phyloP scores from a whole-genome alignment of 108 stramenopile genomes.

The Skeletonema potamos region DNA sequence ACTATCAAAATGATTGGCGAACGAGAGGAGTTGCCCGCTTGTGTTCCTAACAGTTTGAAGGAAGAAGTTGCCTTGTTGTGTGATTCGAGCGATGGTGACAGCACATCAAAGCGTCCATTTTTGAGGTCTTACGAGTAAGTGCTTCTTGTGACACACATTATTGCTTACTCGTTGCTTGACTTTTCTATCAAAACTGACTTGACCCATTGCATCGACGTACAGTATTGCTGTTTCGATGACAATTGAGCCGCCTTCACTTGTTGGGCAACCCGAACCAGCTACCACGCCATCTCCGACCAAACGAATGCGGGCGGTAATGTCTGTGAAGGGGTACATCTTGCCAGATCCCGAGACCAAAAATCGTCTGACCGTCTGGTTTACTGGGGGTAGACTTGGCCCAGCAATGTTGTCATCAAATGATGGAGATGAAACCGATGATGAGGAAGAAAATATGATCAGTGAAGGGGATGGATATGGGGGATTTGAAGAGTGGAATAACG shows the following conservation, averaged over 20 bases:
- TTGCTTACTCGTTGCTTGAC: not conserved
- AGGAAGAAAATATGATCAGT: conserved; percentile 46
- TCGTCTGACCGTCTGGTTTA: conserved; percentile 73
- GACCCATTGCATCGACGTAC: conserved; percentile 38
- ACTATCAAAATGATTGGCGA: conserved; percentile 42
- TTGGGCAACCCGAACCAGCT: conserved; percentile 58
- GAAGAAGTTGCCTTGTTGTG: conserved; percentile 44
- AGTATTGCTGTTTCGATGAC: conserved; percentile 72
- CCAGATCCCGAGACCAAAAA: conserved; percentile 60
- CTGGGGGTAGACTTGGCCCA: conserved; percentile 61
- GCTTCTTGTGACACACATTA: conserved; percentile 50
- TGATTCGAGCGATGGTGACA: conserved; percentile 25
- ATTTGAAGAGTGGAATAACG: conserved; percentile 55
- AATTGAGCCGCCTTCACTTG: conserved; percentile 53
- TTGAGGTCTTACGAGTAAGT: conserved; percentile 60
- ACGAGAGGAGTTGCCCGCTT: conserved; percentile 42
- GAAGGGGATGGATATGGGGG: conserved; percentile 34
- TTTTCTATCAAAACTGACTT: conserved; percentile 18
- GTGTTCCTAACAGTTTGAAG: conserved; percentile 60
- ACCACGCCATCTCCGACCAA: conserved; percentile 31
- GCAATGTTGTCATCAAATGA: conserved; percentile 26
- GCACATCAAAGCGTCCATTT: conserved; percentile 4
- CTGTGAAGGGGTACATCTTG: conserved; percentile 65
- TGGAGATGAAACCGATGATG: conserved; percentile 52
- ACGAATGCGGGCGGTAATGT: conserved; percentile 56